Evolutionary conservation across 2,329 filamentous ascomycete species (phyloP).

Genomic region (Colletotrichum paranaense): DNA sequence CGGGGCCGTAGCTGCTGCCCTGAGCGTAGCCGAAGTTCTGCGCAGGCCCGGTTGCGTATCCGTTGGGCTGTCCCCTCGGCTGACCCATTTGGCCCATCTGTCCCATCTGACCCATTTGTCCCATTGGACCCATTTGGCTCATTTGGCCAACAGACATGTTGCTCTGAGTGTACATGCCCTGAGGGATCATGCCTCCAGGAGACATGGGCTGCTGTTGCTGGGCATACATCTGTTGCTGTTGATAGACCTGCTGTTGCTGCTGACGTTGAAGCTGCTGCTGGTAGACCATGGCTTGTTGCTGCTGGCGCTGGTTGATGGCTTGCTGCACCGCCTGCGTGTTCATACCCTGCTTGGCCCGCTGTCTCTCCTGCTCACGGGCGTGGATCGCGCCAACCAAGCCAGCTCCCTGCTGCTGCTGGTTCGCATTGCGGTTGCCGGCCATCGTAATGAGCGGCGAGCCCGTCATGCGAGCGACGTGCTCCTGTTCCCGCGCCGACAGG

Average conservation of each 20-base stretch:
- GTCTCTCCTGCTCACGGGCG: conserved; percentile 81
- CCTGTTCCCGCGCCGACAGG: conserved; percentile 88
- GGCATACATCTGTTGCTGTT: conserved; percentile 42
- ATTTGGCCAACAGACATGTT: conserved; percentile 32
- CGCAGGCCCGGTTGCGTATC: conserved; percentile 7
- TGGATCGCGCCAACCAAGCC: conserved; percentile 85
- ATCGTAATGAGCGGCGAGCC: conserved; percentile 81
- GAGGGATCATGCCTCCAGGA: conserved; percentile 7
- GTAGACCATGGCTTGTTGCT: conserved; percentile 46
- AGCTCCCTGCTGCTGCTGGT: conserved; percentile 64
- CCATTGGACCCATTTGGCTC: not conserved
- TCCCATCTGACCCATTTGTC: not conserved
- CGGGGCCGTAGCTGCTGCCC: conserved; percentile 12
- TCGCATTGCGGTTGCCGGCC: conserved; percentile 41
- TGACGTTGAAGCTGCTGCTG: conserved; percentile 48
- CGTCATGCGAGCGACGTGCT: conserved; percentile 86
- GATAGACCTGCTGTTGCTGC: conserved; percentile 43
- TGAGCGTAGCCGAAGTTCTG: conserved; percentile 20
- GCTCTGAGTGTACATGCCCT: conserved; percentile 32
- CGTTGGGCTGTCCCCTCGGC: conserved; percentile 13
- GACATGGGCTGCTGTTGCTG: conserved; percentile 32
- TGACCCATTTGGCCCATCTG: conserved; percentile 4
- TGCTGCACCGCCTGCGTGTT: conserved; percentile 79
- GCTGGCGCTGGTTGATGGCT: conserved; percentile 75
- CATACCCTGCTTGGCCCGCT: conserved; percentile 75